Evolutionary conservation across 2,329 filamentous ascomycete genomes (phyloP), one percentile per base, ranked within the genome.

Genomic region (Fusarium musae): DNA sequence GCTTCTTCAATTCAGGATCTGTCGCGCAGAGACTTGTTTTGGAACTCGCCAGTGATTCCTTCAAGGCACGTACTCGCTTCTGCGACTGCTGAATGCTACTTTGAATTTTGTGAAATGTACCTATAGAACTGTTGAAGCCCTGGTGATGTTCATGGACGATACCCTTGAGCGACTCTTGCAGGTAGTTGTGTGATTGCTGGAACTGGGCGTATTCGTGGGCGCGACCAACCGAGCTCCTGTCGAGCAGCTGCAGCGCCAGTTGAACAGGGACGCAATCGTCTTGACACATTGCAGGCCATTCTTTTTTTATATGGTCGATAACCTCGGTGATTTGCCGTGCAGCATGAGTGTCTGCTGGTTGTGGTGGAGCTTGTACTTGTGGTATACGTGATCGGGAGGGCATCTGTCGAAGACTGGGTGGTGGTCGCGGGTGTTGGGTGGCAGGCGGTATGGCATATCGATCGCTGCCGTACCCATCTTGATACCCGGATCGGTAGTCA

Each of bases 61-160:
- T 96, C 70, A 99, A 86, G 17, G 87, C 86, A 66, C 96, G 91
- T 60, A 99, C 94, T 68, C 94, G 91, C 78, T 91, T 91, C 82
- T 99, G 96, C 21, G 95, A 97, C 57, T 90, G 87, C 78, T 96
- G 93, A 74, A 99, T 96, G 83, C 94, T 97, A 59, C 92, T 91
- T 82, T 99, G 96, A 70, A 99, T 99, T 83, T 97, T 98, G 86
- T 99, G 97, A 80, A 98, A 99, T 26, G 96, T 98, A 82, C 96
- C 96, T 72, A 99, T 98, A 57, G 96, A 98, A 82, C 94, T 97
- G 84, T 98, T 99, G 88, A 99, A 99, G 52, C 96, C 97, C 82
- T 99, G 96, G 80, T 99, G 96, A 80, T 99, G 96, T 84, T 99
- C 96, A 82, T 99, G 97, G 32, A 99, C 96, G 77, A 99, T 97